A percentile compares a stretch with the other conserved stretches of the same genome.
Evolutionary conservation across 2,329 filamentous ascomycete species (phyloP).

Genomic region (Fonsecaea nubica): DNA sequence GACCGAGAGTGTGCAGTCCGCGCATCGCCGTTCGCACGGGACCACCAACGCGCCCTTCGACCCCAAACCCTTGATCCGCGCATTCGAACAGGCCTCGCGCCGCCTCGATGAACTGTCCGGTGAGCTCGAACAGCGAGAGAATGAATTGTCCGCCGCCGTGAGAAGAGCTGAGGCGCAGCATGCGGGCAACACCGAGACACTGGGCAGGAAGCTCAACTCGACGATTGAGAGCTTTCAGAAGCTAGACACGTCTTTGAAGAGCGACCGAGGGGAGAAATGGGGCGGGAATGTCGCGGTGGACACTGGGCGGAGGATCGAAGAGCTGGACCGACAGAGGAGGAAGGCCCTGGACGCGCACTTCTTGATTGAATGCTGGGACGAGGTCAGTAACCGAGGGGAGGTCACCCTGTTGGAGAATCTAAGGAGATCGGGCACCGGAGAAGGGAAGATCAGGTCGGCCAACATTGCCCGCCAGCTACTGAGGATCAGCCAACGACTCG

Average conservation of each 20-base stretch:
- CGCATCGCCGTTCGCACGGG: slow-evolving; percentile 72
- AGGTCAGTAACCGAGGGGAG: slow-evolving; percentile 88
- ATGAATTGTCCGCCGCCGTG: slow-evolving; percentile 86
- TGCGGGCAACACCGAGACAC: slow-evolving; percentile 84
- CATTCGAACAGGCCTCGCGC: slow-evolving; percentile 76
- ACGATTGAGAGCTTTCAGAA: slow-evolving; percentile 91
- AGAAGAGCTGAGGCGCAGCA: slow-evolving; percentile 91
- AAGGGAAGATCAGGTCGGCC: slow-evolving; percentile 92
- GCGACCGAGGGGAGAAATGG: slow-evolving; percentile 41
- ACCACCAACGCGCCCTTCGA: slow-evolving; percentile 70
- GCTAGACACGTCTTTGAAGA: slow-evolving; percentile 80
- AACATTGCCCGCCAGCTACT: slow-evolving; percentile 92
- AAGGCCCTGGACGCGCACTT: slow-evolving; percentile 93
- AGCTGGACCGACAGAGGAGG: slow-evolving; percentile 88
- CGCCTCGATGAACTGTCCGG: slow-evolving; percentile 65
- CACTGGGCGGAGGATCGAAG: slow-evolving; percentile 91
- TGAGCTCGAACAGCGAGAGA: slow-evolving; percentile 87
- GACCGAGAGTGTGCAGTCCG: slow-evolving; percentile 81
- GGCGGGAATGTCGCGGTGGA: slow-evolving; percentile 91
- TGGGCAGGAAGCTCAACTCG: slow-evolving; percentile 87
- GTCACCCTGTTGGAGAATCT: slow-evolving; percentile 88
- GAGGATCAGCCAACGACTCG: slow-evolving; percentile 89
- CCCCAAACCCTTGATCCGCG: slow-evolving; percentile 93
- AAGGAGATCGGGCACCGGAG: slow-evolving; percentile 79
- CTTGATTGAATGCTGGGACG: slow-evolving; percentile 94